These are phyloP conservation scores for Purpureocillium lavendulum DNA, from an alignment of 2,329 filamentous ascomycete species.

Conservation along the genomic window DNA sequence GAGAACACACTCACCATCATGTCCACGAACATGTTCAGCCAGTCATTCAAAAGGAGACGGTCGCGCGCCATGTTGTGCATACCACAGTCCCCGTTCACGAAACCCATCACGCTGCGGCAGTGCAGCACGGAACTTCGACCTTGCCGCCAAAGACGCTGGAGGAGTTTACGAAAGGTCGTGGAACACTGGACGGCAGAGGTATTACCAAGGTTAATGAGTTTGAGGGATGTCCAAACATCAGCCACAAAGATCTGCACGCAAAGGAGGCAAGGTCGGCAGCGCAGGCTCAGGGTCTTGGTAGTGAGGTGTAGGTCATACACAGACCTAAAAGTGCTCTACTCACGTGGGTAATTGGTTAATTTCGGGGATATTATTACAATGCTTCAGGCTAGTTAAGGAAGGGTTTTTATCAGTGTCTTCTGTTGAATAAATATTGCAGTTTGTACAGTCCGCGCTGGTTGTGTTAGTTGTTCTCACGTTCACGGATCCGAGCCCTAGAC, in stretches of 20 bases:
- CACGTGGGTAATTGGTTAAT: too few relatives aligned
- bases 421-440: too few relatives aligned
- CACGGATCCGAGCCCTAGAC: too few relatives aligned
- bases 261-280: too few relatives aligned
- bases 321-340: too few relatives aligned
- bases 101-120: slow-evolving; percentile 57
- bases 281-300: too few relatives aligned
- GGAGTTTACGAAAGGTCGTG: slow-evolving; percentile 45
- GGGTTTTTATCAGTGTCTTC: too few relatives aligned
- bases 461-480: too few relatives aligned
- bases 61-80: slow-evolving; percentile 61
- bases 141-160: slow-evolving; percentile 56
- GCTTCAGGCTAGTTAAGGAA: too few relatives aligned
- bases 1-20: slow-evolving; percentile 30
- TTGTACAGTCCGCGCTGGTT: too few relatives aligned
- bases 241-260: background rate
- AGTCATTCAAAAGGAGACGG: slow-evolving; percentile 59
- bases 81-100: slow-evolving; percentile 67
- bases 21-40: slow-evolving; percentile 64
- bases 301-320: too few relatives aligned
- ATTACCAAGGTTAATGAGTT: slow-evolving; percentile 48
- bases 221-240: slow-evolving; percentile 47
- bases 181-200: slow-evolving; percentile 44
- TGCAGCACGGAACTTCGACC: slow-evolving; percentile 56
- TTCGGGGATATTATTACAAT: too few relatives aligned